A percentile compares a stretch with the other conserved stretches of the same genome.
These are phyloP conservation scores for Vitis hybrid DNA, from an alignment of 177 flowering plant genomes.

Conservation along the genomic window DNA sequence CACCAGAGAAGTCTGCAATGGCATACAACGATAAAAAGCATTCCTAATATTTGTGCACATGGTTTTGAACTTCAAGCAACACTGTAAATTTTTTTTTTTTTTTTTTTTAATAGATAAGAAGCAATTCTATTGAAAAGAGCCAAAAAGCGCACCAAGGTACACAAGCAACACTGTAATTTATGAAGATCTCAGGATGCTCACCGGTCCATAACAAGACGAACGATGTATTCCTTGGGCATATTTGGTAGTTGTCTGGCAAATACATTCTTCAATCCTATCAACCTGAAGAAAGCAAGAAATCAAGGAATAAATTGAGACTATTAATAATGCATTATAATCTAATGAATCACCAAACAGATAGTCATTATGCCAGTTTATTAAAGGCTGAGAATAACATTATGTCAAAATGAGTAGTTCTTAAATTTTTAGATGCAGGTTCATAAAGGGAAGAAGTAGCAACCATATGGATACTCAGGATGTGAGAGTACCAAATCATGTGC, in stretches of 20 bases:
- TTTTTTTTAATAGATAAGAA: too few relatives aligned
- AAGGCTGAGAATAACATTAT: not conserved
- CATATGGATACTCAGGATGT: slow-evolving; percentile 1
- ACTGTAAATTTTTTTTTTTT: not conserved
- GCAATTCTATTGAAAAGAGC: too few relatives aligned
- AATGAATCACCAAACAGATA: not conserved
- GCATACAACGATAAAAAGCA: not conserved
- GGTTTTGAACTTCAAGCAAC: not conserved
- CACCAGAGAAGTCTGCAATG: not conserved
- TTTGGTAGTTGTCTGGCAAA: slow-evolving; percentile 95
- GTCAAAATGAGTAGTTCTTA: too few relatives aligned
- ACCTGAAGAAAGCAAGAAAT: slow-evolving; percentile 45
- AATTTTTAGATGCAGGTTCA: not conserved
- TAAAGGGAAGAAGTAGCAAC: not conserved
- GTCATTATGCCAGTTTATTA: not conserved
- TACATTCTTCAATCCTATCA: slow-evolving; percentile 97
- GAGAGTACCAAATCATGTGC: slow-evolving; percentile 92
- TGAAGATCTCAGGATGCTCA: slow-evolving; percentile 14
- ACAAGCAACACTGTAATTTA: not conserved
- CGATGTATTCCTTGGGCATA: slow-evolving; percentile 99
- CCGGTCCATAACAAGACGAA: slow-evolving; percentile 99
- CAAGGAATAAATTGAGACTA: not conserved
- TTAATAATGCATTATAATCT: not conserved
- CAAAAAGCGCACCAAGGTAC: too few relatives aligned
- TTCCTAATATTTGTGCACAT: not conserved